A percentile compares a stretch with the other conserved stretches of the same genome.
Evolutionary conservation across 306 rosid genomes (phyloP).

Genomic region (Geum urbanum): DNA sequence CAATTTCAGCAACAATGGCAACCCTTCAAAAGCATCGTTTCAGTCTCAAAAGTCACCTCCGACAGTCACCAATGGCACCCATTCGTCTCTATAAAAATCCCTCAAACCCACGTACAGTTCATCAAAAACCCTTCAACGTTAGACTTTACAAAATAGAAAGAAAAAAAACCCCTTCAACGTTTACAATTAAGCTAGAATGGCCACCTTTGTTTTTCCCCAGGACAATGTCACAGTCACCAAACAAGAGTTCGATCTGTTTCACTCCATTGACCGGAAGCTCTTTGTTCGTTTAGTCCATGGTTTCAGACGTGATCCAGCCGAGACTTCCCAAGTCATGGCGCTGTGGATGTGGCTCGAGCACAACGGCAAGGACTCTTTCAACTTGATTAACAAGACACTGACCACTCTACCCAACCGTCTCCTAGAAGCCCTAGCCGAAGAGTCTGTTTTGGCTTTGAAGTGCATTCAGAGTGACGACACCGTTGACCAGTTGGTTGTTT

Average conservation of each 20-base stretch:
- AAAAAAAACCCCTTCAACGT: background rate
- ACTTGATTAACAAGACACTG: slow-evolving; percentile 22
- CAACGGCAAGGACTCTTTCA: background rate
- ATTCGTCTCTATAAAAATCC: slow-evolving; percentile 16
- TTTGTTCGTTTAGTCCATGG: slow-evolving; percentile 40
- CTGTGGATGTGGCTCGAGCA: slow-evolving; percentile 63
- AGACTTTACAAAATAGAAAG: no score
- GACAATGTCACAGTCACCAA: slow-evolving; percentile 13
- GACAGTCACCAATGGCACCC: slow-evolving; percentile 15
- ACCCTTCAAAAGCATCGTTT: slow-evolving; percentile 7
- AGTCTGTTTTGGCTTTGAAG: slow-evolving; percentile 29
- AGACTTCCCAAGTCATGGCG: slow-evolving; percentile 47
- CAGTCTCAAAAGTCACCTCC: background rate
- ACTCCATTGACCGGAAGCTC: slow-evolving; percentile 50
- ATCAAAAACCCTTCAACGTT: background rate
- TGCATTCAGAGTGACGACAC: slow-evolving; percentile 33
- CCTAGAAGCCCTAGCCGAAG: slow-evolving; percentile 34
- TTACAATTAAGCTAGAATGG: slow-evolving; percentile 7
- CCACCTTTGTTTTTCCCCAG: background rate
- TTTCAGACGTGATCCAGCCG: slow-evolving; percentile 34
- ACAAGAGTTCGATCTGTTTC: slow-evolving; percentile 53
- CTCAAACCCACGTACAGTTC: background rate
- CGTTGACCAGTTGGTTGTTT: no score
- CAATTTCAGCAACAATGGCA: slow-evolving; percentile 21
- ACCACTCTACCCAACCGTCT: slow-evolving; percentile 26